These are phyloP conservation scores for Botrytis galanthina DNA, from an alignment of 2,329 filamentous ascomycete species.

Conservation along the genomic window DNA sequence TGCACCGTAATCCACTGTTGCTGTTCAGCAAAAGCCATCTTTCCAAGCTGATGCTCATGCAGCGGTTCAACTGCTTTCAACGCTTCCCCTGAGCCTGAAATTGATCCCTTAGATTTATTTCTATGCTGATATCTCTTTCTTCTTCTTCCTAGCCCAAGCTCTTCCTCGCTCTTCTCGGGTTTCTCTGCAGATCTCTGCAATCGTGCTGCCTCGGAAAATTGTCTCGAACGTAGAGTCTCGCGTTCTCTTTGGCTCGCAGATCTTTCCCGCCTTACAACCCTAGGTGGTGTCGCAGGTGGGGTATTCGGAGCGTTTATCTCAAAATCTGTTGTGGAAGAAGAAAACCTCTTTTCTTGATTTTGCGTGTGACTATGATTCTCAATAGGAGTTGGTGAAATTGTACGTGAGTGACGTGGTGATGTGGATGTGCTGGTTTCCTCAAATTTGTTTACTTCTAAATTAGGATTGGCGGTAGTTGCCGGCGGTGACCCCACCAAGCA, in stretches of 20 bases:
- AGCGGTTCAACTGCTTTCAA: slow-evolving; percentile 35
- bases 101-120: slow-evolving; percentile 19
- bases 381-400: slow-evolving; percentile 15
- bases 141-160: slow-evolving; percentile 14
- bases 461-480: slow-evolving; percentile 14
- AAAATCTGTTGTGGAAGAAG: slow-evolving; percentile 19
- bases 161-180: neutral
- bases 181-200: slow-evolving; percentile 19
- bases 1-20: slow-evolving; percentile 77
- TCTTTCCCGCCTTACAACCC: slow-evolving; percentile 16
- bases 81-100: slow-evolving; percentile 27
- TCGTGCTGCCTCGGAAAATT: slow-evolving; percentile 20
- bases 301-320: slow-evolving; percentile 19
- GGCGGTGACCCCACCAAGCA: slow-evolving; percentile 19
- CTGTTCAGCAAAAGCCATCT: slow-evolving; percentile 64
- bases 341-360: slow-evolving; percentile 10
- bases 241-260: slow-evolving; percentile 21
- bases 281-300: slow-evolving; percentile 21
- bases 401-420: slow-evolving; percentile 20
- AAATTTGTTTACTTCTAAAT: slow-evolving; percentile 21
- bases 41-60: slow-evolving; percentile 42
- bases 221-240: slow-evolving; percentile 17
- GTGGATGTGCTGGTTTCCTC: slow-evolving; percentile 17
- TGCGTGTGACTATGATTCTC: slow-evolving; percentile 13
- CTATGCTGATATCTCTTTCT: slow-evolving; percentile 18